Base-by-base conservation (phyloP, 495 filamentous ascomycete genomes). In the Neurospora sp. region DNA sequence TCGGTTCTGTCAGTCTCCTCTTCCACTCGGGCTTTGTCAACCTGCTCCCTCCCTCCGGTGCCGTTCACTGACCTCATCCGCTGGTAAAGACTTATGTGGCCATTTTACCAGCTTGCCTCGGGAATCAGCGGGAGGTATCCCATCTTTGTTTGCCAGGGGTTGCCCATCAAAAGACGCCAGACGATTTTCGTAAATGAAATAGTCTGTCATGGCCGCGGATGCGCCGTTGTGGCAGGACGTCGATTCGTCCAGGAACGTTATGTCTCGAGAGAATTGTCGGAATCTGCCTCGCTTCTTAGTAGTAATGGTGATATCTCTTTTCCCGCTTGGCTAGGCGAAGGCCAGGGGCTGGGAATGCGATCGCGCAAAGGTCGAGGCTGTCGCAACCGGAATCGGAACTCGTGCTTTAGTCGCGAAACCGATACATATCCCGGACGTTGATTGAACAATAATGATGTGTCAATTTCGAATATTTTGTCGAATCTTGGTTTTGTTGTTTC, bases 41-140 rank as follows among this genome's bases (percentile, higher is more conserved):
- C 40, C 10, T 44, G 18, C 41, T 39, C 35, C 71, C 42, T 37
- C 23, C 49, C 31, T 40, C 16, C 38, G 27, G 11, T 70, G 44
- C 40, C 37, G 44, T 35, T 49, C 8, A 82, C 87, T 75, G 83
- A 95, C 92, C 78, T 91, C 86, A 72, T 87, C 86, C 20, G 92
- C 87, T 0, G 89, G 85, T 12, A 92, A 87, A 40, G 82, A 86
- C 73, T 89, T 87, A 78, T 94, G 92, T 41, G 94, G 92, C 94
- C 94, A 97, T 77, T 86, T 85, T 66, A 92, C 79, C 4, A 87
- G 84, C 78, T 91, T 89, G 14, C 78, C 82, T 42, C 83, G 84
- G 44, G 87, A 83, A 79, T 89, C 91, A 73, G 88, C 85, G 81
- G 85, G 87, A 5, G 93, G 94, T 37, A 87, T 85, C 78, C 93